Base-by-base conservation (phyloP, 176 grass and related monocot genomes). In the Paspalum notatum region DNA sequence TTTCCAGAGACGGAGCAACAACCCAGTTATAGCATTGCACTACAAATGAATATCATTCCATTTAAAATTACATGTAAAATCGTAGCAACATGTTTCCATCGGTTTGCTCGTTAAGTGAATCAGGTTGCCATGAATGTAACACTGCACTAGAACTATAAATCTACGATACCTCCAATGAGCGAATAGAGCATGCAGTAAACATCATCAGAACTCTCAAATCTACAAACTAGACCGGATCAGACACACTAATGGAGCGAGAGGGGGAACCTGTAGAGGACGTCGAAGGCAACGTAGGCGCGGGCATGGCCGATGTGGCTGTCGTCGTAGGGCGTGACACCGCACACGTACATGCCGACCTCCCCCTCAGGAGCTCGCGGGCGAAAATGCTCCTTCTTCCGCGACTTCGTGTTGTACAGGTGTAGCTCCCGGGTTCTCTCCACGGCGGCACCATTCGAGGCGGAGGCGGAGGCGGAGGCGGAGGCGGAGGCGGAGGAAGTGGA, bases 291-390 rank as follows among this genome's bases (percentile, higher is more conserved):
- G 49, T 97, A 97, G 62, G 87, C 94, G 37, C 94, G 84, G 25
- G 94, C 94, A 76, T 97, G 94, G 22, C 94, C 94, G 78, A 97
- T 90, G 80, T 97, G 94, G 77, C 94, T 94, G 91, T 92, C 81
- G 82, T 97, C 94, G 73, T 97, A 97, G 22, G 91, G 77, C 55
- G 94, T 97, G 73, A 97, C 87, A n/a, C 94, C 94, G 66, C 94
- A 97, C 18, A 97, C 94, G 84, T 97, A 97, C 94, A 97, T 97
- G 57, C 94, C 89, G 47, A 92, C 92, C 77, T 84, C 86, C 18
- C 92, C 86, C 39, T 68, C 76, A 16, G 87, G 83, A 32, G 68
- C 83, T 56, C 88, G 85, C 0, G 95, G 80, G 26, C 63, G 78
- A 41, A 98, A 98, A 38, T 27, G 86, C 78, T 91, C 90, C 88